Evolutionary conservation across 2,329 filamentous ascomycete species (phyloP).

Genomic region (Periconia macrospinosa): DNA sequence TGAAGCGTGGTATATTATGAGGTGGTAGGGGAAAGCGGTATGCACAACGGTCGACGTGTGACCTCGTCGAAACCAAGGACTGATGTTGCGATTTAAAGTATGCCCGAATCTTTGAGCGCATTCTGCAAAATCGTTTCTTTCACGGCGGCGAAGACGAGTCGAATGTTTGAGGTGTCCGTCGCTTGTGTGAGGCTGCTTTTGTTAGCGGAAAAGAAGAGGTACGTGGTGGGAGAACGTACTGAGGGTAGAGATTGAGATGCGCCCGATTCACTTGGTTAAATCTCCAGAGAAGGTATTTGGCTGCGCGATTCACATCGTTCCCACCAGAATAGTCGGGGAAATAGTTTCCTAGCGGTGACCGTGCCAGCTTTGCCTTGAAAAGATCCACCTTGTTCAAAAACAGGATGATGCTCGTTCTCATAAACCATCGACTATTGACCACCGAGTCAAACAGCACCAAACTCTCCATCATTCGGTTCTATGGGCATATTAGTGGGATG

Average conservation of each 20-base stretch:
- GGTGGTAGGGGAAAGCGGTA: conserved; percentile 25
- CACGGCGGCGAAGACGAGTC: conserved; percentile 94
- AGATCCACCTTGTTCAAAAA: conserved; percentile 99
- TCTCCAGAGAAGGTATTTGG: conserved; percentile 96
- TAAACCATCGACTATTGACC: conserved; percentile 98
- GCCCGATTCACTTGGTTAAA: conserved; percentile 98
- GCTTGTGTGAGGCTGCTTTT: conserved; percentile 87
- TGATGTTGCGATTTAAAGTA: conserved; percentile 57
- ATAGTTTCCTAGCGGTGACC: conserved; percentile 89
- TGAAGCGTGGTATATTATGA: conserved; percentile 41
- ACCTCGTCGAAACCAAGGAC: conserved; percentile 12
- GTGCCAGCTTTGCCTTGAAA: conserved; percentile 89
- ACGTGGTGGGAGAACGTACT: conserved; percentile 53
- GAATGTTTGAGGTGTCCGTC: conserved; percentile 97
- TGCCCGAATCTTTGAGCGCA: conserved; percentile 95
- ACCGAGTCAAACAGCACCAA: conserved; percentile 95
- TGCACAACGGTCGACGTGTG: conserved; percentile 35
- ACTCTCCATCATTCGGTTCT: conserved; percentile 99
- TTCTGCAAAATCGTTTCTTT: conserved; percentile 99
- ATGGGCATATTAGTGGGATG: conserved; percentile 25
- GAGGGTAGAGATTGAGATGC: conserved; percentile 94
- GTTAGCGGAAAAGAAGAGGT: conserved; percentile 22
- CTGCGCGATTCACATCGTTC: conserved; percentile 96
- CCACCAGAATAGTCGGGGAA: conserved; percentile 98
- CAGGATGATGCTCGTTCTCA: conserved; percentile 96